Evolutionary conservation across 2,329 filamentous ascomycete genomes (phyloP).

Genomic region (Sporothrix pallida): DNA sequence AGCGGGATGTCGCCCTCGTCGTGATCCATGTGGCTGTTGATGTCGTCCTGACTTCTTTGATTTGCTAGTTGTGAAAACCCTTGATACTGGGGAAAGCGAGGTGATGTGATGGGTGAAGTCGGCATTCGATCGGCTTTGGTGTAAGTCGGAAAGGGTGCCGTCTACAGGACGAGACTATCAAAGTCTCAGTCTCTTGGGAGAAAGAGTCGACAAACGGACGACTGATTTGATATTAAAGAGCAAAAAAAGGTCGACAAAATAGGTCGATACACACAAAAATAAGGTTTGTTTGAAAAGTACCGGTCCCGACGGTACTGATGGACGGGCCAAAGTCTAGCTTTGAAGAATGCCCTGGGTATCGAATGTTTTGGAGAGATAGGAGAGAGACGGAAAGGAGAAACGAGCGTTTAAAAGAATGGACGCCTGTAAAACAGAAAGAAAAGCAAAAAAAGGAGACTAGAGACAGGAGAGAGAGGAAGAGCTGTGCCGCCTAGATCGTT

Average conservation of each 20-base stretch:
- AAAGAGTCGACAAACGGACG: not conserved
- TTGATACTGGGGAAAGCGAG: conserved; percentile 38
- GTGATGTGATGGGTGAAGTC: conserved; percentile 36
- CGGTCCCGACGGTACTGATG: conserved; percentile 19
- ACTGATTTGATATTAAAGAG: not conserved
- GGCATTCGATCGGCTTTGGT: conserved; percentile 30
- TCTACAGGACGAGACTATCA: conserved; percentile 25
- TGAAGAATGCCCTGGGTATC: conserved; percentile 24
- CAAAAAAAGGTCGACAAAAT: not conserved
- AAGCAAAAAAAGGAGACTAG: conserved; percentile 8
- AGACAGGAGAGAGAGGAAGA: not conserved
- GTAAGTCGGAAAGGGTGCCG: not conserved
- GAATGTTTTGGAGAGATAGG: not conserved
- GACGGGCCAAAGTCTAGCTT: conserved; percentile 32
- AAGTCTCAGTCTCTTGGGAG: conserved; percentile 27
- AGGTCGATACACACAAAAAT: not conserved
- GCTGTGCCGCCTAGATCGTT: not conserved
- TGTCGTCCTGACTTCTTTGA: conserved; percentile 30
- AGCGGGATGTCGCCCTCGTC: conserved; percentile 60
- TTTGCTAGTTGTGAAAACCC: conserved; percentile 39
- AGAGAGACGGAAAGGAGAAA: conserved; percentile 1
- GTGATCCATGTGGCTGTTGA: conserved; percentile 39
- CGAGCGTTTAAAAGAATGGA: not conserved
- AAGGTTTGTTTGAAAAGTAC: conserved; percentile 16
- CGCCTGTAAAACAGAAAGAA: not conserved